These are phyloP conservation scores for Aechmea fasciata DNA, from an alignment of 176 grass and related monocot genomes.

Conservation along the genomic window DNA sequence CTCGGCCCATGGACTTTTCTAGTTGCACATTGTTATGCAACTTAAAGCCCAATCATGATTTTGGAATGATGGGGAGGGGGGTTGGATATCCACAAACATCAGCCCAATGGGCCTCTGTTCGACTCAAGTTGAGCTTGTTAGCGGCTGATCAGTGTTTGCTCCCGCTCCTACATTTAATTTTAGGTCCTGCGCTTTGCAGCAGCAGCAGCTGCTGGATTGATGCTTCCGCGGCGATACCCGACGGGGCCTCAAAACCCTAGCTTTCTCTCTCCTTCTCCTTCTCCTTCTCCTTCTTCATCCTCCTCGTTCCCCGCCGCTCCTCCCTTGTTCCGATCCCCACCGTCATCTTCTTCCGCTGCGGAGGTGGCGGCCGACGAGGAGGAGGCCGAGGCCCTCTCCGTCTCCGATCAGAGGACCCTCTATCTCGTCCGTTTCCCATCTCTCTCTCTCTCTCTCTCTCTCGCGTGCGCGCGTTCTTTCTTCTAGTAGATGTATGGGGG, in stretches of 20 bases:
- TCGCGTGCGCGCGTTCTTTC: not conserved
- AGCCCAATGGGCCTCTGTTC: too few species aligned
- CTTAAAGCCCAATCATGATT: too few species aligned
- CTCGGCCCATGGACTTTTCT: too few species aligned
- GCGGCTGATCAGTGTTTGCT: too few species aligned
- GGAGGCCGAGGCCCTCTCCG: conserved; percentile 24
- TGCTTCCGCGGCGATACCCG: not conserved
- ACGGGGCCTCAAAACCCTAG: not conserved
- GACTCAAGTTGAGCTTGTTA: too few species aligned
- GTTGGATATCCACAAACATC: too few species aligned
- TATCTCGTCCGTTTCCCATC: conserved; percentile 40
- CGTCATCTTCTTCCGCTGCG: not conserved
- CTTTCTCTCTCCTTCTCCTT: not conserved
- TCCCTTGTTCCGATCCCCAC: not conserved
- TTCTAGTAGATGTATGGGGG: too few species aligned
- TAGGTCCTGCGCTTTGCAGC: not conserved
- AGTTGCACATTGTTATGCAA: too few species aligned
- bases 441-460: not conserved
- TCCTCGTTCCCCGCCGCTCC: not conserved
- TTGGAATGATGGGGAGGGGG: too few species aligned
- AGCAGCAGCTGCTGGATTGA: not conserved
- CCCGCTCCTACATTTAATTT: not conserved
- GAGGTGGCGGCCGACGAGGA: conserved; percentile 17
- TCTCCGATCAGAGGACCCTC: conserved; percentile 69
- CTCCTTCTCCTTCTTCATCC: too few species aligned